Conservation (phyloP, 257 asterid genomes). For the Solanum pennellii region DNA sequence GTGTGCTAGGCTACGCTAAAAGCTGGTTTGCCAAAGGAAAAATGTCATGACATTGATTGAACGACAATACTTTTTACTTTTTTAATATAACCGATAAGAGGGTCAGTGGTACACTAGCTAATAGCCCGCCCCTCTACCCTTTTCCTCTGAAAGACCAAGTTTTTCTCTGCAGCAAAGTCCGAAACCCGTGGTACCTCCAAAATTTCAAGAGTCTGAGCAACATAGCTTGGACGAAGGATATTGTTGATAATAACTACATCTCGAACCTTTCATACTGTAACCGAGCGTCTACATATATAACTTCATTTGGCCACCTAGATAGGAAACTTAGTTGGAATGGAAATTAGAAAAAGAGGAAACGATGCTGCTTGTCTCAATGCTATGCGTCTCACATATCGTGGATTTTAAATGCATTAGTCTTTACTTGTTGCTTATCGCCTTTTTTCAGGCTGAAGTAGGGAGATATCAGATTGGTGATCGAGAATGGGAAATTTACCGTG, state of each 20-base stretch:
- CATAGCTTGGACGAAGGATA: not conserved
- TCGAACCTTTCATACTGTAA: not conserved
- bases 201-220: not conserved
- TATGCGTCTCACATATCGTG: not conserved
- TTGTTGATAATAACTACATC: not conserved
- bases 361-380: not conserved
- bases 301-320: not conserved
- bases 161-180: not conserved
- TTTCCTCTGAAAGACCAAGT: not conserved
- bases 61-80: not conserved
- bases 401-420: not conserved
- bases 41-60: not conserved
- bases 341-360: not conserved
- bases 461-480: constrained; percentile 58
- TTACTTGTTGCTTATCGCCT: not conserved
- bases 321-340: not conserved
- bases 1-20: not conserved
- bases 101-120: not conserved
- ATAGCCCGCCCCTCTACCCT: not conserved
- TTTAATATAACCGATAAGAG: not conserved
- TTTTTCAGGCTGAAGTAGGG: constrained; percentile 69
- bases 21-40: not conserved
- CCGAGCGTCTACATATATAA: not conserved
- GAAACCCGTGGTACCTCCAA: not conserved
- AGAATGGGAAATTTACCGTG: constrained; percentile 85